A percentile compares a stretch with the other conserved stretches of the same genome.
These are phyloP conservation scores for Leucosporidium creatinivorum DNA, from an alignment of 768 basidiomycete genomes.

Conservation along the genomic window DNA sequence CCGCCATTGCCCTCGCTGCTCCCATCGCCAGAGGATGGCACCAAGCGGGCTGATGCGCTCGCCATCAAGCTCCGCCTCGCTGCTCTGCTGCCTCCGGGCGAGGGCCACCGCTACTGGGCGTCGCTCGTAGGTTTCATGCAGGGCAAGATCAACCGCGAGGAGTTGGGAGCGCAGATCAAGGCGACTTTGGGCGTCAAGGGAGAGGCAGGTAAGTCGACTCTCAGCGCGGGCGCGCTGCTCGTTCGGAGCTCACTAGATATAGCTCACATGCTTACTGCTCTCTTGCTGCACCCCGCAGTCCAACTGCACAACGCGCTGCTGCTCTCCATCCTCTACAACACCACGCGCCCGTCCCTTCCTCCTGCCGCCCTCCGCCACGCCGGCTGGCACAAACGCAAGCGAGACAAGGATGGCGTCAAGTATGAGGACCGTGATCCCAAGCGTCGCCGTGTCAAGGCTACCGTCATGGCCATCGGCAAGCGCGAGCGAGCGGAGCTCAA, in stretches of 20 bases:
- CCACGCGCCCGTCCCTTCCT: constrained; percentile 32
- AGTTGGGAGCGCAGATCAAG: constrained; percentile 29
- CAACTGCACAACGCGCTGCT: constrained; percentile 37
- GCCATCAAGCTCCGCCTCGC: constrained; percentile 33
- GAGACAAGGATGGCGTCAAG: constrained; percentile 12
- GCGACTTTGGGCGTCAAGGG: constrained; percentile 3
- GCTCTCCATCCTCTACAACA: constrained; percentile 37
- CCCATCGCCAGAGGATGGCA: constrained; percentile 10
- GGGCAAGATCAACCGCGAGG: constrained; percentile 31
- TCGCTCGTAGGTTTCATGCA: constrained; percentile 28
- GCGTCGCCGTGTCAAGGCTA: constrained; percentile 28
- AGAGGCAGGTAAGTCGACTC: constrained; percentile 7
- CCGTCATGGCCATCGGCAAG: constrained; percentile 26
- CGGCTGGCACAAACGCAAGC: constrained; percentile 34
- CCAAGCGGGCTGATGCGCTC: constrained; percentile 33
- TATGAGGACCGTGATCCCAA: constrained; percentile 9
- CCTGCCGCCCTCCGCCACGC: constrained; percentile 32
- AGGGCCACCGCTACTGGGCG: constrained; percentile 32
- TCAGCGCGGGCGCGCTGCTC: no score
- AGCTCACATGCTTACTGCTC: background rate
- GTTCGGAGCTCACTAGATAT: background rate
- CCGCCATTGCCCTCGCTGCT: constrained; percentile 6
- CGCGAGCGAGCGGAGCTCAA: constrained; percentile 32
- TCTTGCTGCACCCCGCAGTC: background rate
- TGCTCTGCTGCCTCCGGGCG: constrained; percentile 14